These are phyloP conservation scores for Alternaria rosae DNA, from an alignment of 2,329 filamentous ascomycete species.

Conservation along the genomic window DNA sequence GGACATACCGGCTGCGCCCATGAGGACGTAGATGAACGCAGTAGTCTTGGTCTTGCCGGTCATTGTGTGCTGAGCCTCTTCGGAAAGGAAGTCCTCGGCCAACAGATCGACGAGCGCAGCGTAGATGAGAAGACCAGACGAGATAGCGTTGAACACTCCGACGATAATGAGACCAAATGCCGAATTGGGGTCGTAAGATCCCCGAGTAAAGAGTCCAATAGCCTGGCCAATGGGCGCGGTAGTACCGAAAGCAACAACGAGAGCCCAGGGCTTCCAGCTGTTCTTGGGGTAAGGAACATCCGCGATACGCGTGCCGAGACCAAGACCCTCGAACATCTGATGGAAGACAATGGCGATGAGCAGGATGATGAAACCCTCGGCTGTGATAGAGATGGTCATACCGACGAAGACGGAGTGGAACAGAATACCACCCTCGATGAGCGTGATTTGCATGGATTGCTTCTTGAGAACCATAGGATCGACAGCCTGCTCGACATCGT, in stretches of 20 bases:
- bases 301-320: slow-evolving; percentile 67
- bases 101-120: slow-evolving; percentile 69
- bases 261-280: slow-evolving; percentile 66
- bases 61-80: slow-evolving; percentile 55
- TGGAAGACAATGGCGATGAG: slow-evolving; percentile 70
- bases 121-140: slow-evolving; percentile 67
- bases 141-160: slow-evolving; percentile 72
- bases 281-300: slow-evolving; percentile 65
- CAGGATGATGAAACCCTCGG: slow-evolving; percentile 64
- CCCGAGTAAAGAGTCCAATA: slow-evolving; percentile 65
- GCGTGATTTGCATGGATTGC: slow-evolving; percentile 50
- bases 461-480: slow-evolving; percentile 51
- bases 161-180: slow-evolving; percentile 70
- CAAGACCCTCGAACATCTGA: slow-evolving; percentile 69
- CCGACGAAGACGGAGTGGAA: slow-evolving; percentile 72
- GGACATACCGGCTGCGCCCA: slow-evolving; percentile 50
- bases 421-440: slow-evolving; percentile 67
- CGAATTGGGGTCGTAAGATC: slow-evolving; percentile 68
- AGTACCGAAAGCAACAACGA: slow-evolving; percentile 69
- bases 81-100: slow-evolving; percentile 70
- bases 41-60: slow-evolving; percentile 61
- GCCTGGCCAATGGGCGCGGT: slow-evolving; percentile 71
- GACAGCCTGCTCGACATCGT: slow-evolving; percentile 46
- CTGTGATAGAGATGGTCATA: slow-evolving; percentile 66
- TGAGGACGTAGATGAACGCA: slow-evolving; percentile 57